Conservation (phyloP, 768 basidiomycete species). For the Panellus pusillus region DNA sequence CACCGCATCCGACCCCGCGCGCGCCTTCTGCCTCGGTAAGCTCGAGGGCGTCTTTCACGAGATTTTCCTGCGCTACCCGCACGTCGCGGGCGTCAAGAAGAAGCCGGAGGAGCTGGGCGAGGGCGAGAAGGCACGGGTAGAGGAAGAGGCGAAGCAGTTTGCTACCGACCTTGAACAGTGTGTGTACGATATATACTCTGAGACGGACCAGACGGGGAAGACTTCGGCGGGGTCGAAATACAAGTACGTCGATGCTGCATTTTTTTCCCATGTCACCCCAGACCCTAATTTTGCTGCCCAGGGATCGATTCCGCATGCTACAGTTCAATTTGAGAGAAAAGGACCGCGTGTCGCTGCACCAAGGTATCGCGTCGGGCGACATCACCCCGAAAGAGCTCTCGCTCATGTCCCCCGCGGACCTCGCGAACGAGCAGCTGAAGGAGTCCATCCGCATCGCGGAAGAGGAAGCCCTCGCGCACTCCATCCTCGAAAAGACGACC, state of each 20-base stretch:
- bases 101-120: conserved; percentile 55
- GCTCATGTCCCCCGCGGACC: conserved; percentile 83
- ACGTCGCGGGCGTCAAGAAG: conserved; percentile 44
- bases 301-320: conserved; percentile 89
- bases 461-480: conserved; percentile 80
- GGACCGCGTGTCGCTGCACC: conserved; percentile 79
- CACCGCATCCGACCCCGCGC: conserved; percentile 62
- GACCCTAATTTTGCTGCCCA: conserved; percentile 29
- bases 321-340: conserved; percentile 84
- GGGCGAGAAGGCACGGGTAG: conserved; percentile 56
- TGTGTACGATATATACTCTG: conserved; percentile 73
- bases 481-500: conserved; percentile 74
- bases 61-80: conserved; percentile 72
- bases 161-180: conserved; percentile 73
- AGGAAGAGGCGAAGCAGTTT: conserved; percentile 61
- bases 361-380: conserved; percentile 66
- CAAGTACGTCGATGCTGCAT: conserved; percentile 60
- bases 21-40: conserved; percentile 81
- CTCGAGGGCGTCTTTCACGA: conserved; percentile 69
- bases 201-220: conserved; percentile 70
- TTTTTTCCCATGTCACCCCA: conserved; percentile 3
- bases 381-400: conserved; percentile 75
- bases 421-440: conserved; percentile 85
- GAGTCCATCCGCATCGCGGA: conserved; percentile 81
- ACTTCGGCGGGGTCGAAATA: conserved; percentile 72